phyloP scores from a whole-genome alignment of 2,329 filamentous ascomycete species.

The Diplodia seriata region DNA sequence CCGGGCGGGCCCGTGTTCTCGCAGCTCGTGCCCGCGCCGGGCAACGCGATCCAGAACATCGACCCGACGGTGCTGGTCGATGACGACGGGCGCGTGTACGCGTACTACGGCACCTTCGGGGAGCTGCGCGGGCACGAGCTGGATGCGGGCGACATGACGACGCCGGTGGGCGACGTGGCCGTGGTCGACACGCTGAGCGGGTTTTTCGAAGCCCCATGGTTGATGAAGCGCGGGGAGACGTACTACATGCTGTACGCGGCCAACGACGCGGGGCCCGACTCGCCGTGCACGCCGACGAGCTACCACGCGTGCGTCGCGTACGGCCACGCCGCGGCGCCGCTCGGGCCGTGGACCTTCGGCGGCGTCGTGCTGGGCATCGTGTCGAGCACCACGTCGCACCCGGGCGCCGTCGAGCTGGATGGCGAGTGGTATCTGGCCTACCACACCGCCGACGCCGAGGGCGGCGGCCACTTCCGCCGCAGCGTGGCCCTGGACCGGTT shows the following conservation, averaged over 20 bases:
- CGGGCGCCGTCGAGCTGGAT: slow-evolving; percentile 44
- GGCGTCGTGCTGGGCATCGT: slow-evolving; percentile 48
- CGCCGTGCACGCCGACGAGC: slow-evolving; percentile 49
- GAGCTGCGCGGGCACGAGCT: slow-evolving; percentile 47
- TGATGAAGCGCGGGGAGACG: slow-evolving; percentile 46
- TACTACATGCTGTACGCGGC: slow-evolving; percentile 53
- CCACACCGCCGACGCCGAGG: slow-evolving; percentile 47
- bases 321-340: slow-evolving; percentile 45
- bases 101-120: slow-evolving; percentile 52
- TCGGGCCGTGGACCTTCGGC: slow-evolving; percentile 49
- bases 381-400: slow-evolving; percentile 49
- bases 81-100: slow-evolving; percentile 44
- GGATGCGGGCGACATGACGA: slow-evolving; percentile 49
- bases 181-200: slow-evolving; percentile 42
- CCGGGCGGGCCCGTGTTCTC: slow-evolving; percentile 48
- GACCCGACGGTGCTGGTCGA: slow-evolving; percentile 51
- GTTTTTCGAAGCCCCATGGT: slow-evolving; percentile 52
- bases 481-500: slow-evolving; percentile 48
- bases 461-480: slow-evolving; percentile 48
- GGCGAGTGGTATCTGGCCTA: slow-evolving; percentile 46
- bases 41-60: slow-evolving; percentile 51
- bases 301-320: slow-evolving; percentile 52
- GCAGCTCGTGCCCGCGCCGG: slow-evolving; percentile 42
- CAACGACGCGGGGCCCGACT: slow-evolving; percentile 48
- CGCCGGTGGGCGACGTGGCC: slow-evolving; percentile 39